Conservation (phyloP, 1,284 basidiomycete genomes). For the Naganishia cerealis region DNA sequence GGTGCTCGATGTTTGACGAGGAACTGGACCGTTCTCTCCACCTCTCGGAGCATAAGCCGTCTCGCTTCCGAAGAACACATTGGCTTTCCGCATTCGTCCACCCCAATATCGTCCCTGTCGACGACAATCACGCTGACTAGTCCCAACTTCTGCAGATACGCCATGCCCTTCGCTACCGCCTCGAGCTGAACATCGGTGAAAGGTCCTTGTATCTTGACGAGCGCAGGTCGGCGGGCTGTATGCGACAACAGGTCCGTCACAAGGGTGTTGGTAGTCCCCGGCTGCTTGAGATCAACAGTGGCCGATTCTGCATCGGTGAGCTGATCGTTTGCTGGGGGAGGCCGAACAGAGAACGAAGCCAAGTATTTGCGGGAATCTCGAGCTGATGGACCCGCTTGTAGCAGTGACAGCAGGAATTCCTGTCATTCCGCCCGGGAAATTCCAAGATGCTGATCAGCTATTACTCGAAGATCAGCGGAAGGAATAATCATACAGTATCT, state of each 20-base stretch:
- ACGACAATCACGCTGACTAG: slow-evolving; percentile 92
- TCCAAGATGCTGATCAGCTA: background rate
- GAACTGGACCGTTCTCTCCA: slow-evolving; percentile 76
- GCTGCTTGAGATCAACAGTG: slow-evolving; percentile 41
- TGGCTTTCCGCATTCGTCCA: slow-evolving; percentile 29
- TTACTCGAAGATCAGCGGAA: too few species aligned
- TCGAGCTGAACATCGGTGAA: slow-evolving; percentile 94
- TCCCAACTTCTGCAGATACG: slow-evolving; percentile 92
- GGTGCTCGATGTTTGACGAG: slow-evolving; percentile 81
- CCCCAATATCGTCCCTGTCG: slow-evolving; percentile 76
- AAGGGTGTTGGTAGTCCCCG: slow-evolving; percentile 60
- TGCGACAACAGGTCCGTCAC: slow-evolving; percentile 82
- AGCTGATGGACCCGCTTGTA: slow-evolving; percentile 86
- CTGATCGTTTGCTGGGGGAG: slow-evolving; percentile 50
- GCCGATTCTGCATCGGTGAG: slow-evolving; percentile 35
- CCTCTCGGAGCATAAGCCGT: slow-evolving; percentile 78
- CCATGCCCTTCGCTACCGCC: slow-evolving; percentile 88
- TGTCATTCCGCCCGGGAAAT: slow-evolving; percentile 47
- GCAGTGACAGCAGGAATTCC: slow-evolving; percentile 95
- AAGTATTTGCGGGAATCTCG: slow-evolving; percentile 89
- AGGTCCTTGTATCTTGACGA: slow-evolving; percentile 96
- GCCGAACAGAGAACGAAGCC: slow-evolving; percentile 65
- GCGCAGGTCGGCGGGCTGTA: slow-evolving; percentile 62
- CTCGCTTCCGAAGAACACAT: slow-evolving; percentile 37
- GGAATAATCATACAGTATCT: slow-evolving; percentile 10